Conservation (phyloP, 148 eudicot genomes). For the Oxyria digyna region DNA sequence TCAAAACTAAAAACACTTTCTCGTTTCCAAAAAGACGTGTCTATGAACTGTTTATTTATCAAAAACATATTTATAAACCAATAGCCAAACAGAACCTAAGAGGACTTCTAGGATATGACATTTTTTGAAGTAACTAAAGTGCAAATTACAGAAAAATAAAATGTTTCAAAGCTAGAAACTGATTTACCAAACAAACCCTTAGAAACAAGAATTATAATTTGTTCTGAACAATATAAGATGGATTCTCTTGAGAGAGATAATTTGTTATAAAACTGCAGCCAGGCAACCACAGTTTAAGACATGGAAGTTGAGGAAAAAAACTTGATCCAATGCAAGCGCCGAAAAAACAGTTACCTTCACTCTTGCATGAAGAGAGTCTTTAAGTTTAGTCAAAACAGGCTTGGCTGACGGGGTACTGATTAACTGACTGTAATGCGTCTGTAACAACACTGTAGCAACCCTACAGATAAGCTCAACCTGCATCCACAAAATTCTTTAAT, state of each 20-base stretch:
- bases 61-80: too few species aligned
- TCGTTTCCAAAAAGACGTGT: too few species aligned
- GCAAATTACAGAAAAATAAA: too few species aligned
- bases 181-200: too few species aligned
- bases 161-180: too few species aligned
- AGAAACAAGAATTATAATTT: not conserved
- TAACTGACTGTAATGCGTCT: constrained; percentile 71
- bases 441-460: constrained; percentile 51
- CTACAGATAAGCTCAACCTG: constrained; percentile 92
- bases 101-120: too few species aligned
- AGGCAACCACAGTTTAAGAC: not conserved
- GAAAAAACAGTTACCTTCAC: constrained; percentile 53
- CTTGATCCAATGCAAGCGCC: not conserved
- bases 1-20: too few species aligned
- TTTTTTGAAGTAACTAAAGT: too few species aligned
- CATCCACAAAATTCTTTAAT: not conserved
- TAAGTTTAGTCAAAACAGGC: constrained; percentile 55
- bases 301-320: not conserved
- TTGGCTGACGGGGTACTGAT: constrained; percentile 59
- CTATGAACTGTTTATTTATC: too few species aligned
- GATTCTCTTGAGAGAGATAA: too few species aligned
- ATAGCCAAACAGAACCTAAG: too few species aligned
- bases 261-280: not conserved
- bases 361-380: constrained; percentile 56
- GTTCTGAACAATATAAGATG: not conserved